Evolutionary conservation across 2,329 filamentous ascomycete genomes (phyloP).

Genomic region (Diaporthe destruens): DNA sequence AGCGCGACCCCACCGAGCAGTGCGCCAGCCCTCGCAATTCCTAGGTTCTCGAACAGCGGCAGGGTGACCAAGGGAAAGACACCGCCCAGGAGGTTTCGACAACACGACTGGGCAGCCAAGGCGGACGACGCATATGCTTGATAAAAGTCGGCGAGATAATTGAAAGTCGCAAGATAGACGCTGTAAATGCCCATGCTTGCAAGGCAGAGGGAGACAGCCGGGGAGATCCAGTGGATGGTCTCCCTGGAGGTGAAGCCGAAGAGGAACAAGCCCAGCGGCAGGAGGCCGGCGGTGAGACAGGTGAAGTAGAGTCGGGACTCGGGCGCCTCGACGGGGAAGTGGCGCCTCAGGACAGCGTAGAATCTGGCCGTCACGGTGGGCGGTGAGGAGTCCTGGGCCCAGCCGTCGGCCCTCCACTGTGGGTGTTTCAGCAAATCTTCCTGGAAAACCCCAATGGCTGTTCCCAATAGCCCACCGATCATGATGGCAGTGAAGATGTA

Average conservation of each 20-base stretch:
- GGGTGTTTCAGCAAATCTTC: conserved; percentile 71
- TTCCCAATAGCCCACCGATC: conserved; percentile 74
- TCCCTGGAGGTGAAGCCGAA: conserved; percentile 79
- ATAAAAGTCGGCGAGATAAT: conserved; percentile 92
- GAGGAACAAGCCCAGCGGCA: conserved; percentile 85
- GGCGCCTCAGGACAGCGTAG: conserved; percentile 60
- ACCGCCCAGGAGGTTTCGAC: conserved; percentile 85
- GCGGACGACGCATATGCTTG: conserved; percentile 87
- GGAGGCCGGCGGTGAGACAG: conserved; percentile 79
- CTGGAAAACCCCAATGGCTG: conserved; percentile 77
- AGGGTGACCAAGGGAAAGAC: conserved; percentile 83
- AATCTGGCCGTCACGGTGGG: conserved; percentile 48
- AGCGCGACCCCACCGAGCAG: conserved; percentile 80
- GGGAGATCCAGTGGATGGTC: conserved; percentile 78
- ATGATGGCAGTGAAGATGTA: conserved; percentile 81
- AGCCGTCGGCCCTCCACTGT: conserved; percentile 52
- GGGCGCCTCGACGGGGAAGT: conserved; percentile 67
- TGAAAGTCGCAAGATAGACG: conserved; percentile 90
- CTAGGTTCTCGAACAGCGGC: conserved; percentile 79
- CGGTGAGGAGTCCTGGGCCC: conserved; percentile 39
- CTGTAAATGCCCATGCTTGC: conserved; percentile 89
- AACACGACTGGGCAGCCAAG: conserved; percentile 87
- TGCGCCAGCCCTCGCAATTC: conserved; percentile 77
- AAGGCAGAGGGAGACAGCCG: conserved; percentile 76
- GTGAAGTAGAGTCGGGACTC: conserved; percentile 87